phyloP scores from a whole-genome alignment of 1,139 yeast species.

The Lodderomyces theae region DNA sequence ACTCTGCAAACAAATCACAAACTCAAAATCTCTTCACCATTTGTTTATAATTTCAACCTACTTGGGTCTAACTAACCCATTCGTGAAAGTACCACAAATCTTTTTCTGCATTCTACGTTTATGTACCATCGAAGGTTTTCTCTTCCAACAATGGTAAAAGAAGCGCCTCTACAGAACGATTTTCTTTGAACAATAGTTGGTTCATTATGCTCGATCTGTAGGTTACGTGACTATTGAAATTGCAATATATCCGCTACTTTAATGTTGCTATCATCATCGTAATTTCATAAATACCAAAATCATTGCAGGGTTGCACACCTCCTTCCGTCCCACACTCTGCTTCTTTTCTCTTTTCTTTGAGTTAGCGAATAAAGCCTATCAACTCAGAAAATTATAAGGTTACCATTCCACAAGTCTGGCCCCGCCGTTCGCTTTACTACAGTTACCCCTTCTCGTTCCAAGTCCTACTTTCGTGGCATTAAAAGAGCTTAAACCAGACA shows the following conservation, averaged over 20 bases:
- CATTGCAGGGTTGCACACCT: too few species aligned
- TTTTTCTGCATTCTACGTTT: too few species aligned
- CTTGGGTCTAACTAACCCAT: not conserved
- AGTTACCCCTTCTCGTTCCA: too few species aligned
- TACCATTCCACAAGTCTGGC: too few species aligned
- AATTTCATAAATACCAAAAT: not conserved
- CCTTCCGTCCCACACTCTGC: too few species aligned
- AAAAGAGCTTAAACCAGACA: too few species aligned
- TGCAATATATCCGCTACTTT: not conserved
- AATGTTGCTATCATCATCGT: not conserved
- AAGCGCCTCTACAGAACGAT: not conserved
- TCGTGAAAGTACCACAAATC: not conserved
- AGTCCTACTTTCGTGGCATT: too few species aligned
- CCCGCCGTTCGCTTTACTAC: not conserved
- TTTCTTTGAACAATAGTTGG: not conserved
- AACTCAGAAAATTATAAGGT: too few species aligned
- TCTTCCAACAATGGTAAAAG: not conserved
- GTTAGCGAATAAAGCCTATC: too few species aligned
- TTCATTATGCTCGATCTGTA: not conserved
- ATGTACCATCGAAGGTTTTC: conserved; percentile 2
- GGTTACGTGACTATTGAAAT: not conserved
- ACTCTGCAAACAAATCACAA: not conserved
- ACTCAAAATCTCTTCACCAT: not conserved
- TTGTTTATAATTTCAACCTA: conserved; percentile 1
- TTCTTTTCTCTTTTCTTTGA: too few species aligned